Evolutionary conservation across 345 rosid species (phyloP).

Genomic region (Euphorbia peplus): DNA sequence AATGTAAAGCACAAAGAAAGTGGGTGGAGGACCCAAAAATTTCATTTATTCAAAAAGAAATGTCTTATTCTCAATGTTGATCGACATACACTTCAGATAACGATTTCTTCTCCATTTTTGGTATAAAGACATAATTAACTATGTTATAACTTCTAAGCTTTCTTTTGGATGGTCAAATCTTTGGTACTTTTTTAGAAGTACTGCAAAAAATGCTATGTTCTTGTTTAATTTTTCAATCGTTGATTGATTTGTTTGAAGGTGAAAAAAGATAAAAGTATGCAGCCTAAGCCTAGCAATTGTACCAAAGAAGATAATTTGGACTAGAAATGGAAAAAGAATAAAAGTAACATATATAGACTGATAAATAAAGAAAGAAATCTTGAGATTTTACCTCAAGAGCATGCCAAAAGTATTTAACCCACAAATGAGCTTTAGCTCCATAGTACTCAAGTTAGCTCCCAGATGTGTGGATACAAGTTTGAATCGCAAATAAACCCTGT

Average conservation of each 20-base stretch:
- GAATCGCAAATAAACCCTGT: neutral
- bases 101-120: too few relatives aligned
- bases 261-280: neutral
- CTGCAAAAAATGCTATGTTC: neutral
- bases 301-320: neutral
- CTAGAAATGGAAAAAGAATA: neutral
- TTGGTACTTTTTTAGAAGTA: constrained; percentile 17
- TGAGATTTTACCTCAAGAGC: neutral
- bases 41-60: constrained; percentile 12
- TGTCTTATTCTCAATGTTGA: neutral
- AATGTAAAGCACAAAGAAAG: constrained; percentile 1
- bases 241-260: neutral
- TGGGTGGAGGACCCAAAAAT: constrained; percentile 49
- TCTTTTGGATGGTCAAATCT: constrained; percentile 8
- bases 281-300: neutral
- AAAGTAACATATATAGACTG: neutral
- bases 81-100: neutral
- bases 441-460: neutral
- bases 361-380: neutral
- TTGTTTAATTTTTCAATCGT: neutral
- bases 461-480: neutral
- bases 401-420: neutral
- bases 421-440: neutral
- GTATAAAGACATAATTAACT: too few relatives aligned
- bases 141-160: too few relatives aligned